phyloP scores from a whole-genome alignment of 768 basidiomycete genomes.

The Tubosaeta brunneosetosa region DNA sequence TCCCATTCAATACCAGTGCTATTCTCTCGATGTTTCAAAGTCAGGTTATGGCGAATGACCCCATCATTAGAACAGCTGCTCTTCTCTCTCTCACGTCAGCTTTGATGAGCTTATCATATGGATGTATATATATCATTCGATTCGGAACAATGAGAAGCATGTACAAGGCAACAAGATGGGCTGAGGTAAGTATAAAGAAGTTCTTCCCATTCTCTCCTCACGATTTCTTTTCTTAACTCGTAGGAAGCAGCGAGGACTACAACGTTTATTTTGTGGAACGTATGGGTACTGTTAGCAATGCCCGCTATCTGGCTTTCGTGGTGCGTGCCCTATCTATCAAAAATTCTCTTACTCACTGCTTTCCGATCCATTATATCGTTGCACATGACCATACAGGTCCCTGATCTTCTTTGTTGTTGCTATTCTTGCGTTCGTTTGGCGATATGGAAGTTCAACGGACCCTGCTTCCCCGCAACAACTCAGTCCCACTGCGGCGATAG shows the following conservation, averaged over 20 bases:
- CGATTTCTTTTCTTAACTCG: neutral
- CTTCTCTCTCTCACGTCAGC: constrained; percentile 63
- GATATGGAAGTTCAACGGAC: constrained; percentile 49
- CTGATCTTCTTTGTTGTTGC: constrained; percentile 61
- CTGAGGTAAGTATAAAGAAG: constrained; percentile 44
- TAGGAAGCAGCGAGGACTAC: constrained; percentile 56
- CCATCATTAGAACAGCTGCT: constrained; percentile 57
- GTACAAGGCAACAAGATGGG: constrained; percentile 68
- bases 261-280: constrained; percentile 54
- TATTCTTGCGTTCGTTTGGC: constrained; percentile 66
- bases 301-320: constrained; percentile 71
- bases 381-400: constrained; percentile 37
- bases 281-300: constrained; percentile 64
- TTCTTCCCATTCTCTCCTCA: neutral
- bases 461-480: constrained; percentile 33
- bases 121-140: constrained; percentile 68
- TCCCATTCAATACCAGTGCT: constrained; percentile 37
- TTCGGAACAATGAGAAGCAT: constrained; percentile 72
- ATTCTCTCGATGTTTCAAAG: constrained; percentile 68
- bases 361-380: neutral
- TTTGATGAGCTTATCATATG: constrained; percentile 66
- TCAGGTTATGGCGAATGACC: constrained; percentile 47
- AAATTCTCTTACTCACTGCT: too few species aligned
- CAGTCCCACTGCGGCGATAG: constrained; percentile 37
- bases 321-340: constrained; percentile 28